These are phyloP conservation scores for Lactifluus subvellereus DNA, from an alignment of 768 basidiomycete genomes.

Conservation along the genomic window DNA sequence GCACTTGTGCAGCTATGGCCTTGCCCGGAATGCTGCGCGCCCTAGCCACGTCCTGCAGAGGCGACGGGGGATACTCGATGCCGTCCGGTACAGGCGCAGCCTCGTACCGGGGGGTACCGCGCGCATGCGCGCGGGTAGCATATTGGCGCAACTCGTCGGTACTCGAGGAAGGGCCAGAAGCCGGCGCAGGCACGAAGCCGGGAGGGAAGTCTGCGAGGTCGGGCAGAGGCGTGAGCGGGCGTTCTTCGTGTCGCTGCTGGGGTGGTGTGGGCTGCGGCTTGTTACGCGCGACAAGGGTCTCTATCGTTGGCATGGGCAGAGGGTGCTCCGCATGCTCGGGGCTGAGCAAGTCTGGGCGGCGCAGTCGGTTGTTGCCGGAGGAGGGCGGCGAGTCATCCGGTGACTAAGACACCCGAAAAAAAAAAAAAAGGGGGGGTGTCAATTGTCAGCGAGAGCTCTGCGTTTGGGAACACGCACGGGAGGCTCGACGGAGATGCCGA, in stretches of 20 bases:
- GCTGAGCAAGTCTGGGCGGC: constrained; percentile 28
- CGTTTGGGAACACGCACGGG: constrained; percentile 9
- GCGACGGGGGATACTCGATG: constrained; percentile 21
- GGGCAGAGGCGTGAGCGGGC: constrained; percentile 1
- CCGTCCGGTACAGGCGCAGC: constrained; percentile 18
- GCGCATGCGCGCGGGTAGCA: neutral
- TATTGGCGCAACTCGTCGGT: neutral
- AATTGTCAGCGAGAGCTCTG: neutral
- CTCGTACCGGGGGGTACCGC: constrained; percentile 7
- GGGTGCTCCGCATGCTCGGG: constrained; percentile 28
- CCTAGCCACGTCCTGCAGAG: neutral
- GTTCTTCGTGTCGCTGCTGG: neutral
- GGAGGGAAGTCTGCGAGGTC: constrained; percentile 11
- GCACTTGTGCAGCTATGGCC: neutral
- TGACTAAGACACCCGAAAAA: constrained; percentile 21
- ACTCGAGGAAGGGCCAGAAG: neutral
- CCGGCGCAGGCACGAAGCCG: neutral
- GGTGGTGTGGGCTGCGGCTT: neutral
- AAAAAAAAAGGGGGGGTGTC: neutral
- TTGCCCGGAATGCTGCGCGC: neutral
- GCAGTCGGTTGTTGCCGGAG: constrained; percentile 16
- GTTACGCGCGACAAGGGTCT: neutral
- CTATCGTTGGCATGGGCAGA: neutral
- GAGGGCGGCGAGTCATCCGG: constrained; percentile 23
- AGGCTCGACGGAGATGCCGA: constrained; percentile 22